phyloP scores from a whole-genome alignment of 2,329 filamentous ascomycete species.

The Arthrobotrys megalospora region DNA sequence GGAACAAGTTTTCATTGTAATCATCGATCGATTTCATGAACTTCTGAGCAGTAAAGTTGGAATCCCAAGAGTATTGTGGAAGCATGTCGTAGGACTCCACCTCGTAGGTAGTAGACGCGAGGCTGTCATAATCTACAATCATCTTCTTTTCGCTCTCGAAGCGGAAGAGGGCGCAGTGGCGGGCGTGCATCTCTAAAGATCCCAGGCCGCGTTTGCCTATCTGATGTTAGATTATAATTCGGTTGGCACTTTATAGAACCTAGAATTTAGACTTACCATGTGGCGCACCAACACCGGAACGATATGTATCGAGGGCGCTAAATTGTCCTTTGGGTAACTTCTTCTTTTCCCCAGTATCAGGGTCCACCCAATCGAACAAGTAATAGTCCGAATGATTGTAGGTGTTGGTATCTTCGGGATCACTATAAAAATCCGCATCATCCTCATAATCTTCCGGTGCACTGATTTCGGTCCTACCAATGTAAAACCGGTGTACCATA shows the following conservation, averaged over 20 bases:
- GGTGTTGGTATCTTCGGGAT: neutral
- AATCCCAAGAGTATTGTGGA: slow-evolving; percentile 63
- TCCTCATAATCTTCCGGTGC: slow-evolving; percentile 43
- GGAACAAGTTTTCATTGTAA: slow-evolving; percentile 62
- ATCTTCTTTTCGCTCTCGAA: slow-evolving; percentile 53
- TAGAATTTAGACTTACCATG: slow-evolving; percentile 33
- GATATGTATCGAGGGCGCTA: slow-evolving; percentile 41
- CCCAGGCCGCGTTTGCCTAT: slow-evolving; percentile 43
- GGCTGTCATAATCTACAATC: slow-evolving; percentile 40
- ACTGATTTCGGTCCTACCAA: slow-evolving; percentile 41
- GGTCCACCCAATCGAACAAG: slow-evolving; percentile 31
- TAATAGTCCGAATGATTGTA: slow-evolving; percentile 13
- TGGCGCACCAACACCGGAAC: slow-evolving; percentile 42
- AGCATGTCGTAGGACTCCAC: slow-evolving; percentile 63
- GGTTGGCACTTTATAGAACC: slow-evolving; percentile 5
- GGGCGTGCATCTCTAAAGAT: slow-evolving; percentile 51
- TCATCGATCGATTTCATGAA: slow-evolving; percentile 59
- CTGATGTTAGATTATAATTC: slow-evolving; percentile 21
- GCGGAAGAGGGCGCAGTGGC: slow-evolving; percentile 48
- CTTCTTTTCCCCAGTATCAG: slow-evolving; percentile 34
- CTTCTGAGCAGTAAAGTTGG: slow-evolving; percentile 22
- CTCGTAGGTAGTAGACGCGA: slow-evolving; percentile 59
- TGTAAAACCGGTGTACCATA: slow-evolving; percentile 62
- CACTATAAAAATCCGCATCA: slow-evolving; percentile 24
- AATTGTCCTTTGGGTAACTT: slow-evolving; percentile 39